phyloP scores from a whole-genome alignment of 176 grass and related monocot genomes.

The Carex cristatella region DNA sequence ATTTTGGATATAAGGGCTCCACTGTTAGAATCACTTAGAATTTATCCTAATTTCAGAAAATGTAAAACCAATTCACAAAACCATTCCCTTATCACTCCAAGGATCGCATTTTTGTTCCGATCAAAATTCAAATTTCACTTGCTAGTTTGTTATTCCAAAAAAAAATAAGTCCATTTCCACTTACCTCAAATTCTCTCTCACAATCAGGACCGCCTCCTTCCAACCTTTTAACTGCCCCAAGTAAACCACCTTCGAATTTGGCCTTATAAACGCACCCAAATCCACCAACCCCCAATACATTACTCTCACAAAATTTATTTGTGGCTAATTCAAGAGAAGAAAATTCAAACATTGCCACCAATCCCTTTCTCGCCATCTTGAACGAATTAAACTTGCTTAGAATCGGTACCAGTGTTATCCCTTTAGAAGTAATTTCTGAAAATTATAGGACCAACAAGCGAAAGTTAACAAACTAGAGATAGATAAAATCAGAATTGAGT shows the following conservation, averaged over 20 bases:
- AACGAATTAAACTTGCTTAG: conserved; percentile 64
- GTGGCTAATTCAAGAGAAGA: conserved; percentile 56
- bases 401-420: conserved; percentile 57
- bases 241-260: conserved; percentile 47
- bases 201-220: conserved; percentile 48
- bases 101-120: neutral
- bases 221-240: conserved; percentile 70
- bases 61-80: neutral
- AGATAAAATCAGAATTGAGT: neutral
- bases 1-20: neutral
- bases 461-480: neutral
- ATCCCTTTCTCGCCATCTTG: conserved; percentile 56
- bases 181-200: conserved; percentile 87
- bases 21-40: neutral
- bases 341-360: conserved; percentile 72
- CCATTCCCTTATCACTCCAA: neutral
- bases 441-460: neutral
- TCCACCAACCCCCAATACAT: conserved; percentile 71
- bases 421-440: conserved; percentile 26
- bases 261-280: conserved; percentile 80
- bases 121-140: neutral
- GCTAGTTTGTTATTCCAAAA: neutral
- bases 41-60: neutral
- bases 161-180: neutral
- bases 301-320: conserved; percentile 59